Evolutionary conservation across 2,329 filamentous ascomycete species (phyloP).

Genomic region (Aspergillus viridinutans): DNA sequence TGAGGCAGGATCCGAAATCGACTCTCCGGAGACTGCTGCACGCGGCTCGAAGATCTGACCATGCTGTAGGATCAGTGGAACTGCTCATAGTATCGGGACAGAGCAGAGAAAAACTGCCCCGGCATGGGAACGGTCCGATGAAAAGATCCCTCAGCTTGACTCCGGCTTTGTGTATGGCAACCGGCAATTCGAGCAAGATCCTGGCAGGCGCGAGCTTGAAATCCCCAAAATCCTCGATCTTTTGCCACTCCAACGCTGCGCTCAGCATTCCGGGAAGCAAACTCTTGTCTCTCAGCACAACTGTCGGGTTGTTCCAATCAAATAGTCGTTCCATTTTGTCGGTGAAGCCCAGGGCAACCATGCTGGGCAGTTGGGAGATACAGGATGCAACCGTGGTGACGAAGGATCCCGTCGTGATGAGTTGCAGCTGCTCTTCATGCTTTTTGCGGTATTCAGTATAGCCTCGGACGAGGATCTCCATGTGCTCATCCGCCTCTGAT

Average conservation of each 20-base stretch:
- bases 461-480: neutral
- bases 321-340: neutral
- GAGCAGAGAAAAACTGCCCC: neutral
- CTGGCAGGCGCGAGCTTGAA: neutral
- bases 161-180: neutral
- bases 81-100: neutral
- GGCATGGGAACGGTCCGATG: neutral
- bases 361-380: neutral
- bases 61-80: neutral
- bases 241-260: neutral
- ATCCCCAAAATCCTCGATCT: neutral
- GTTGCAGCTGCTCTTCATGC: neutral
- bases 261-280: neutral
- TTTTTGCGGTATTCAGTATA: neutral
- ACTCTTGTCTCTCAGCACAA: neutral
- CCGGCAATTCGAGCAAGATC: neutral
- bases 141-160: neutral
- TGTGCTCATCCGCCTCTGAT: neutral
- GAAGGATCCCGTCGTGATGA: neutral
- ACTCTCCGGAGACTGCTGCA: neutral
- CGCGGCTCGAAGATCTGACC: neutral
- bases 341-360: neutral
- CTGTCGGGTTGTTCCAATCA: neutral
- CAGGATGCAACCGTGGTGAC: neutral
- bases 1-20: too few species aligned